A percentile compares a stretch with the other conserved stretches of the same genome.
Conservation (phyloP, 257 asterid species). For the Eucommia ulmoides region DNA sequence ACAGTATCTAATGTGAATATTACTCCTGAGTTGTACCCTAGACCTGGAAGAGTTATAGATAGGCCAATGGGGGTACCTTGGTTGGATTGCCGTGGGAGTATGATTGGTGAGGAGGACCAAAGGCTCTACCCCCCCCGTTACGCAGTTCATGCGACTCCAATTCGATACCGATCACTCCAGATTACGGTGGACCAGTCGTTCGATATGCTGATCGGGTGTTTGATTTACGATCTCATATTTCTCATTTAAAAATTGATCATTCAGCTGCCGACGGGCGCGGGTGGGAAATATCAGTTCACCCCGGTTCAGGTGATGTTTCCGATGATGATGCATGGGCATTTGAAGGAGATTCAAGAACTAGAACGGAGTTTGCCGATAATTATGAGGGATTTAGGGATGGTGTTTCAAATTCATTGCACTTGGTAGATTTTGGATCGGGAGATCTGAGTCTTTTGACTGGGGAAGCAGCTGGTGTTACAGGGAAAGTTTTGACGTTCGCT, state of each 20-base stretch:
- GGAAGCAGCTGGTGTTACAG: constrained; percentile 74
- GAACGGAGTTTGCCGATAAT: constrained; percentile 14
- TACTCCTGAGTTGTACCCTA: not conserved
- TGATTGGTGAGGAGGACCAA: constrained; percentile 11
- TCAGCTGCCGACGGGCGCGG: constrained; percentile 13
- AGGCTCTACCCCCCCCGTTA: too few relatives aligned
- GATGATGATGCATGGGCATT: constrained; percentile 15
- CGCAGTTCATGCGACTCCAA: too few relatives aligned
- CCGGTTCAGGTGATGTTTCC: constrained; percentile 5
- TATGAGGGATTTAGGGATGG: constrained; percentile 15
- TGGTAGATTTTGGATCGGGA: constrained; percentile 5
- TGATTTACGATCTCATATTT: constrained; percentile 26
- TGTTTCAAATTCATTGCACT: not conserved
- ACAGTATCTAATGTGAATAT: constrained; percentile 7
- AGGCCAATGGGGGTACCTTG: constrained; percentile 8
- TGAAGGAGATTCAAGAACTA: constrained; percentile 12
- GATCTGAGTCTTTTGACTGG: constrained; percentile 19
- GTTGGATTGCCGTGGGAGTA: constrained; percentile 8
- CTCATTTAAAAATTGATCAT: constrained; percentile 9
- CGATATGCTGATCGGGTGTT: too few relatives aligned
- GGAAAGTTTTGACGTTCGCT: constrained; percentile 74
- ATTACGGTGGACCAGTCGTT: too few relatives aligned
- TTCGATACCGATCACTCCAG: too few relatives aligned
- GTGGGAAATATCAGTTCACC: not conserved
- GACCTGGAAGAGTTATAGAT: constrained; percentile 9